phyloP scores from a whole-genome alignment of 495 filamentous ascomycete genomes.

The Bacidia gigantensis region DNA sequence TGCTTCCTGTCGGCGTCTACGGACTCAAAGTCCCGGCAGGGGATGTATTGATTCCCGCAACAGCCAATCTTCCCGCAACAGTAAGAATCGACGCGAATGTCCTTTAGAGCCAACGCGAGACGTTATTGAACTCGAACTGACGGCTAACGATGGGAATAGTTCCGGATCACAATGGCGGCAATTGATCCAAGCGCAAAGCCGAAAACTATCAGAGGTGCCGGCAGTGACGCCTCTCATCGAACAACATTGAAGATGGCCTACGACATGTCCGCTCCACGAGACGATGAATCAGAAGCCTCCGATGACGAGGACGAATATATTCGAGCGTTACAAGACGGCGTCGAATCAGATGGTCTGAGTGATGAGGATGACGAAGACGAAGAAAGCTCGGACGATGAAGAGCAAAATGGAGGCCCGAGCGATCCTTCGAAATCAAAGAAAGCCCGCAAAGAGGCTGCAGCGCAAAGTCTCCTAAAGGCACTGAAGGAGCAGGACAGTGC shows the following conservation, averaged over 20 bases:
- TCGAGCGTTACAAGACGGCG: constrained; percentile 31
- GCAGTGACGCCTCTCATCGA: constrained; percentile 47
- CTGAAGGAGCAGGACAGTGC: constrained; percentile 18
- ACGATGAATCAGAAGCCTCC: constrained; percentile 41
- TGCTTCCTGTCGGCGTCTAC: constrained; percentile 72
- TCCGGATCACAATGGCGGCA: constrained; percentile 96
- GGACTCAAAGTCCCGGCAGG: constrained; percentile 76
- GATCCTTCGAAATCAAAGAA: constrained; percentile 80
- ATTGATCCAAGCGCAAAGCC: constrained; percentile 75
- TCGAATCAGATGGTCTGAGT: constrained; percentile 35
- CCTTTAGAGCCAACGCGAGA: constrained; percentile 4
- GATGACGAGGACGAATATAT: constrained; percentile 48
- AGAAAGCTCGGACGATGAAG: constrained; percentile 54
- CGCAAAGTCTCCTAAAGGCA: constrained; percentile 27
- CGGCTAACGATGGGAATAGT: constrained; percentile 37
- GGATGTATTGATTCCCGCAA: constrained; percentile 59
- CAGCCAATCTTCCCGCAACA: constrained; percentile 62
- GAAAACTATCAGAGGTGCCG: constrained; percentile 47
- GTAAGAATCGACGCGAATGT: constrained; percentile 41
- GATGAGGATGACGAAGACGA: constrained; percentile 48
- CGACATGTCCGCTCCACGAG: constrained; percentile 37
- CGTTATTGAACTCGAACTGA: too few species aligned
- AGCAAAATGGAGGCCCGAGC: constrained; percentile 76
- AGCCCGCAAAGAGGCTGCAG: constrained; percentile 53
- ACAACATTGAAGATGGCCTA: constrained; percentile 86